phyloP scores from a whole-genome alignment of 257 asterid species.

The Primulina huaijiensis region DNA sequence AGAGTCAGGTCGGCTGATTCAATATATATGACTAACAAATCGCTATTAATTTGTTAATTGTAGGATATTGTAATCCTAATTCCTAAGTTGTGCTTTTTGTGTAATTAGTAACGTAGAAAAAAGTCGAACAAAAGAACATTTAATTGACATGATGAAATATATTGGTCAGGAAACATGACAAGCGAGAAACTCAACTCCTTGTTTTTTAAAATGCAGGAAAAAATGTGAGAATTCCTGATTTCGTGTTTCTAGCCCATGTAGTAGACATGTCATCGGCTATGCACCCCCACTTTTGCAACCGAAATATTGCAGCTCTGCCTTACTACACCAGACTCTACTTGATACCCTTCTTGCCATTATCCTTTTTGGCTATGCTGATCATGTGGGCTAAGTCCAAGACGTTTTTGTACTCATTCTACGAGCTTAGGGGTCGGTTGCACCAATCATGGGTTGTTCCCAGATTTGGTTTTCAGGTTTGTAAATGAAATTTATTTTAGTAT shows the following conservation, averaged over 20 bases:
- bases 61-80: too few species aligned
- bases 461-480: slow-evolving; percentile 80
- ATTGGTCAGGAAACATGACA: not conserved
- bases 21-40: not conserved
- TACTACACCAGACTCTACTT: slow-evolving; percentile 42
- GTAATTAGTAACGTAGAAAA: not conserved
- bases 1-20: slow-evolving; percentile 46
- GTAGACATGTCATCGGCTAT: slow-evolving; percentile 78
- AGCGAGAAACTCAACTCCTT: not conserved
- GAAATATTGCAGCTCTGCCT: slow-evolving; percentile 60
- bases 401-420: slow-evolving; percentile 64
- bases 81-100: not conserved
- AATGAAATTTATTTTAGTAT: not conserved
- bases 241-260: slow-evolving; percentile 86
- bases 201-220: slow-evolving; percentile 41
- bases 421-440: slow-evolving; percentile 58
- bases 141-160: too few species aligned
- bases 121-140: too few species aligned
- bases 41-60: not conserved
- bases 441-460: slow-evolving; percentile 95
- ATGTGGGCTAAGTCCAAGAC: slow-evolving; percentile 92
- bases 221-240: slow-evolving; percentile 68
- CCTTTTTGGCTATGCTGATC: slow-evolving; percentile 51
- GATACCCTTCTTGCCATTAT: slow-evolving; percentile 47
- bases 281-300: slow-evolving; percentile 58